Evolutionary conservation across 106 monocot genomes (phyloP).

Genomic region (Phalaenopsis equestris): DNA sequence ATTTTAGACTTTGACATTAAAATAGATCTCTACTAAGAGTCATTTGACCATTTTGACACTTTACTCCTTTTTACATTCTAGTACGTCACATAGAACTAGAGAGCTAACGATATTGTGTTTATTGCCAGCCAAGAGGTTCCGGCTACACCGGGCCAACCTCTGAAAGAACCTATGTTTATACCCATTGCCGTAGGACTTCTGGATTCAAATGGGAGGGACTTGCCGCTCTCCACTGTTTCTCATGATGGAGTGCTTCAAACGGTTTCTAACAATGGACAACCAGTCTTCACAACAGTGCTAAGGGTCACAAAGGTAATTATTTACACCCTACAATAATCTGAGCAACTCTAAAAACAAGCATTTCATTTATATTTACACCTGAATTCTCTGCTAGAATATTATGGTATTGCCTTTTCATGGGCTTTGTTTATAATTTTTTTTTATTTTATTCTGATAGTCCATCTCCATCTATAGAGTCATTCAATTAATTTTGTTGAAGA

Average conservation of each 20-base stretch:
- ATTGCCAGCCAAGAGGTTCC: conserved; percentile 84
- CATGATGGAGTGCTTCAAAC: conserved; percentile 57
- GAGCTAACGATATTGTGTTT: conserved; percentile 5
- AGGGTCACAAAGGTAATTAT: conserved; percentile 62
- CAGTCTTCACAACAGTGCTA: conserved; percentile 56
- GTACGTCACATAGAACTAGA: not conserved
- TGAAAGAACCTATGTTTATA: conserved; percentile 93
- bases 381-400: not conserved
- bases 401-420: not conserved
- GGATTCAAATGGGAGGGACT: conserved; percentile 70
- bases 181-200: conserved; percentile 86
- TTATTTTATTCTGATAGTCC: not conserved
- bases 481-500: not conserved
- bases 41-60: no score
- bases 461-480: not conserved
- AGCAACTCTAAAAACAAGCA: not conserved
- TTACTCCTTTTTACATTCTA: no score
- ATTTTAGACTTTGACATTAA: no score
- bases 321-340: not conserved
- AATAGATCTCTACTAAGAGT: no score
- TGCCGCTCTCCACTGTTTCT: conserved; percentile 70
- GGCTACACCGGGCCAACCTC: conserved; percentile 81
- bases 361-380: not conserved
- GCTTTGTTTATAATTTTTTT: not conserved
- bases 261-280: conserved; percentile 29